Base-by-base conservation (phyloP, 345 rosid genomes). In the Hibiscus mutabilis region DNA sequence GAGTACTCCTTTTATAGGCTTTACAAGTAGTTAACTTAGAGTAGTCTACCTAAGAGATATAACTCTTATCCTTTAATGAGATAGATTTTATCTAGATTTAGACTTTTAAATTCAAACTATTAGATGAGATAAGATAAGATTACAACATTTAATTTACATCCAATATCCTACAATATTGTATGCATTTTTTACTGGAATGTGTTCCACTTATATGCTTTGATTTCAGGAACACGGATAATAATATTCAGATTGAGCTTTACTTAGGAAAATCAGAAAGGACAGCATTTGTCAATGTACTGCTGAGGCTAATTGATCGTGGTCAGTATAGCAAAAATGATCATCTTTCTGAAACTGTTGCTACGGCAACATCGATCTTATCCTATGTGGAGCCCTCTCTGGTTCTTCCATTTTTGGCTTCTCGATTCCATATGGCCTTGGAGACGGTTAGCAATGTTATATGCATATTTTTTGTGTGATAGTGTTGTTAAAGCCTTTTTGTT, bases 321-420 rank as follows among this genome's bases (percentile, higher is more conserved):
- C 99, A 95, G 78, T 95, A 95, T 82, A 95, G 99, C 89, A 95
- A 92, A 83, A 86, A 86, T 70, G 99, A 95, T 77, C 96, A 86
- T 78, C 97, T 95, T 74, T 92, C 99, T 9, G 96, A 89, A 86
- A 95, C 99, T 35, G 99, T 95, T 79, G 97, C 99, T 80, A 87
- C 97, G 24, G 91, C 97, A 78, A 95, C 93, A 76, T 90, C 99
- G 69, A 84, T 89, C 79, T 75, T 95, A 75, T 90, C 99, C 61
- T 95, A 87, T 78, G 92, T 90, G 82, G 99, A 95, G 83, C 99
- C 99, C 62, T 84, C 91, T 76, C 80, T 86, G 76, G 99, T 95
- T 81, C 97, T 95, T 89, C 97, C 97, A 57, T 89, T 95, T 83
- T 79, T 95, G 78, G 89, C 93, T n/a, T 86, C 94, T 70, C 86